A percentile compares a stretch with the other conserved stretches of the same genome.
These are phyloP conservation scores for Paramecium biaurelia DNA, from an alignment of 73 alveolate genomes.

Conservation along the genomic window DNA sequence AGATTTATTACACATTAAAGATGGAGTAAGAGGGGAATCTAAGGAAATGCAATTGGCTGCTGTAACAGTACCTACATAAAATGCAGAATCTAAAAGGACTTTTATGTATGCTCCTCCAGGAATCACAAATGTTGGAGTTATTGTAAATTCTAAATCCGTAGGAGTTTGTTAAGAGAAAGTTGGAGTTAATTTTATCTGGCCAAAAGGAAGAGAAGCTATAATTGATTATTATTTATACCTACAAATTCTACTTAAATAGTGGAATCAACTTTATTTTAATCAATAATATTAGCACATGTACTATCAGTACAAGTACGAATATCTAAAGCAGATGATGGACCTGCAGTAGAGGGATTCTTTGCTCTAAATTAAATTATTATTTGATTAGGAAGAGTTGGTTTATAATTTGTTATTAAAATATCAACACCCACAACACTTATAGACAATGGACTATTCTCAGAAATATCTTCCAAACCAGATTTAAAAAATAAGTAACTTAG, in stretches of 20 bases:
- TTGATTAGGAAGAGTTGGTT: neutral
- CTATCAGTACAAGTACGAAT: constrained; percentile 16
- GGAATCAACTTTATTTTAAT: constrained; percentile 47
- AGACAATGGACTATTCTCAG: constrained; percentile 18
- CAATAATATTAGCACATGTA: neutral
- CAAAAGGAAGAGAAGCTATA: neutral
- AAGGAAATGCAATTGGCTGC: neutral
- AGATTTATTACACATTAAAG: constrained; percentile 12
- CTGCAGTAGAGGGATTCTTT: neutral
- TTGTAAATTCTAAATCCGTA: neutral
- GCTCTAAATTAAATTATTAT: neutral
- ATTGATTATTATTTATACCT: neutral
- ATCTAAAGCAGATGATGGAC: constrained; percentile 10
- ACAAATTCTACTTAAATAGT: neutral
- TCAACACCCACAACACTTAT: neutral
- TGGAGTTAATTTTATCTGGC: neutral
- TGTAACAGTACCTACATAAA: constrained; percentile 23
- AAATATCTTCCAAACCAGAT: neutral
- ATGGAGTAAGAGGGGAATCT: neutral
- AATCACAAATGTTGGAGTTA: neutral
- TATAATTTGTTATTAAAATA: neutral
- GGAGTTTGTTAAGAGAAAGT: neutral
- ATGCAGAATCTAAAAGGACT: neutral
- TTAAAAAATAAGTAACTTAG: neutral
- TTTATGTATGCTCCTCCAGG: neutral